Conservation (phyloP, 306 rosid genomes). For the Trifolium pratense region DNA sequence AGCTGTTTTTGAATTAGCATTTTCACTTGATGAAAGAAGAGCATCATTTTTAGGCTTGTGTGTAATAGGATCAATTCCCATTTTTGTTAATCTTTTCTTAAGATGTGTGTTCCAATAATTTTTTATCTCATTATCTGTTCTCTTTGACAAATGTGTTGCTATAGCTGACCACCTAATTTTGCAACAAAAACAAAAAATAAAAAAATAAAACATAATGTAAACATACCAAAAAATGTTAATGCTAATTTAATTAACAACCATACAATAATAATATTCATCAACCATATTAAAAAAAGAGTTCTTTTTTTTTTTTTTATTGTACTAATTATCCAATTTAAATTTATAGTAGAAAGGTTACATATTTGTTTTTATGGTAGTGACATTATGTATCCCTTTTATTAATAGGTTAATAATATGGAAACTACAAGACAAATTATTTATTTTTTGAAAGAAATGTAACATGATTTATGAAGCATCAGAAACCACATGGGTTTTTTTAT, state of each 20-base stretch:
- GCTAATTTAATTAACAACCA: not conserved
- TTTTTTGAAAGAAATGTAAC: not conserved
- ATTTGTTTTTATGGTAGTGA: not conserved
- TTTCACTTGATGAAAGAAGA: conserved; percentile 57
- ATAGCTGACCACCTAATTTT: conserved; percentile 95
- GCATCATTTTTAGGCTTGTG: conserved; percentile 93
- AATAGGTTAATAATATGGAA: conserved; percentile 8
- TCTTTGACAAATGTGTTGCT: conserved; percentile 95
- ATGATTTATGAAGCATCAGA: conserved; percentile 18
- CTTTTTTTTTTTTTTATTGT: not conserved
- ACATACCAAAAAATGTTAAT: conserved; percentile 35
- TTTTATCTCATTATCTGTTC: conserved; percentile 97
- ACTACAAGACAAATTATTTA: not conserved
- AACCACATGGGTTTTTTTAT: conserved; percentile 15
- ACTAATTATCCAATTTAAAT: too few relatives aligned
- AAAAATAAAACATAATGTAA: conserved; percentile 28
- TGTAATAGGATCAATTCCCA: conserved; percentile 96
- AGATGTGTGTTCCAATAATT: conserved; percentile 99
- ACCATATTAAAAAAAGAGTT: not conserved
- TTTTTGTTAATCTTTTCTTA: conserved; percentile 88
- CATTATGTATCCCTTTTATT: not conserved
- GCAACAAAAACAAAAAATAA: not conserved
- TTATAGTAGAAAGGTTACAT: not conserved
- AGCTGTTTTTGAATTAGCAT: conserved; percentile 78
- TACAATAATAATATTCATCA: conserved; percentile 34